Conservation (phyloP, 768 basidiomycete genomes). For the Suillus americanus region DNA sequence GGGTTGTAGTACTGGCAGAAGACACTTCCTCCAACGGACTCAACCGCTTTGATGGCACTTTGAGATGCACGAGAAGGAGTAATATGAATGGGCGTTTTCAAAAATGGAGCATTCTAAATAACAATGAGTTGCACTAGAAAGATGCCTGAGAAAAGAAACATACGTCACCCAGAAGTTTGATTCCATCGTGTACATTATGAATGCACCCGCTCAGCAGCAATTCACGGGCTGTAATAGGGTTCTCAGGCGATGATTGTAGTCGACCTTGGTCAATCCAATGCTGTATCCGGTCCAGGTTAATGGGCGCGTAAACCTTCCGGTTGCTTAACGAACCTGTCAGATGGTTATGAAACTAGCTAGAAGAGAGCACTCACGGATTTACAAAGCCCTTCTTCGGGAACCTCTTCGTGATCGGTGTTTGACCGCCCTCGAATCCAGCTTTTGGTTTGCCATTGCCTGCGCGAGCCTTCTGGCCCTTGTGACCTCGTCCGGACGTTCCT, state of each 20-base stretch:
- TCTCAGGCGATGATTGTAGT: slow-evolving; percentile 70
- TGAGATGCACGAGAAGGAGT: slow-evolving; percentile 84
- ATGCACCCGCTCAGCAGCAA: slow-evolving; percentile 85
- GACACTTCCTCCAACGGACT: slow-evolving; percentile 77
- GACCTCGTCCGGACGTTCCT: slow-evolving; percentile 89
- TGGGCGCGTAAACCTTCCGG: slow-evolving; percentile 71
- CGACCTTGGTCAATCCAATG: slow-evolving; percentile 88
- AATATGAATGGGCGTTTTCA: slow-evolving; percentile 75
- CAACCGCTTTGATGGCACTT: slow-evolving; percentile 82
- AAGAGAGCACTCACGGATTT: slow-evolving; percentile 67
- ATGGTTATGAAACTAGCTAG: slow-evolving; percentile 1
- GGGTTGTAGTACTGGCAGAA: slow-evolving; percentile 91
- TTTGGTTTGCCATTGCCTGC: slow-evolving; percentile 82
- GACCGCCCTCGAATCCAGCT: slow-evolving; percentile 93
- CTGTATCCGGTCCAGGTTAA: slow-evolving; percentile 87
- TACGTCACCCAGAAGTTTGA: slow-evolving; percentile 89
- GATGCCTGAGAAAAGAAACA: slow-evolving; percentile 23
- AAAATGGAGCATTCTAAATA: slow-evolving; percentile 59
- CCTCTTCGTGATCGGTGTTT: slow-evolving; percentile 86
- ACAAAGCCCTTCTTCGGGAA: slow-evolving; percentile 95
- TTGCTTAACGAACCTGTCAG: slow-evolving; percentile 46
- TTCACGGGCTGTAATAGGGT: slow-evolving; percentile 86
- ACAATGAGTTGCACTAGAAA: slow-evolving; percentile 4
- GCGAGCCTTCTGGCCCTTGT: slow-evolving; percentile 95
- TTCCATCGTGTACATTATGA: slow-evolving; percentile 85